phyloP scores from a whole-genome alignment of 768 basidiomycete species.

The Lentinus brumalis region DNA sequence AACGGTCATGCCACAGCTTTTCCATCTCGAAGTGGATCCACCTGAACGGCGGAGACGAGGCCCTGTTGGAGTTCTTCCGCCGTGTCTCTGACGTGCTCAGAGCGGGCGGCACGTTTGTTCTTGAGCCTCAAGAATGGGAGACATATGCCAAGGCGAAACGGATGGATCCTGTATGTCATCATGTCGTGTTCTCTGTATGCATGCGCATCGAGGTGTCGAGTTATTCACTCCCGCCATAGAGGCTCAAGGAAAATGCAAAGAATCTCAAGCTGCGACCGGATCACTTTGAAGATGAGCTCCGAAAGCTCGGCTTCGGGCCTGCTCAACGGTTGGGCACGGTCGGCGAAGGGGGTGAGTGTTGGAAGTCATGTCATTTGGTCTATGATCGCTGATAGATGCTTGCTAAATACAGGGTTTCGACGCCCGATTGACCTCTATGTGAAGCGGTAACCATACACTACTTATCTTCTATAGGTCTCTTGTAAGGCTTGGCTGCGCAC shows the following conservation, averaged over 20 bases:
- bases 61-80: constrained; percentile 65
- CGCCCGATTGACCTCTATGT: constrained; percentile 65
- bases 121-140: constrained; percentile 88
- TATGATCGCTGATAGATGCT: neutral
- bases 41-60: constrained; percentile 77
- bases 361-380: neutral
- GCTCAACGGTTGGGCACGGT: constrained; percentile 50
- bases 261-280: constrained; percentile 60
- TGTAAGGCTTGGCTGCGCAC: neutral
- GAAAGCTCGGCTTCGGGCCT: constrained; percentile 61
- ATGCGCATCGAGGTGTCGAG: neutral
- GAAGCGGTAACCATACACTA: constrained; percentile 35
- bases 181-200: neutral
- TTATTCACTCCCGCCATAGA: constrained; percentile 31
- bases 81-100: constrained; percentile 58
- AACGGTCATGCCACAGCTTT: constrained; percentile 48
- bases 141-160: constrained; percentile 79
- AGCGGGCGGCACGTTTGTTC: constrained; percentile 66
- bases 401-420: constrained; percentile 50
- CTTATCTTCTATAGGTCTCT: neutral
- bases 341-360: constrained; percentile 64
- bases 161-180: constrained; percentile 53
- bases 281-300: constrained; percentile 57
- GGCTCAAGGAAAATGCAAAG: constrained; percentile 61
- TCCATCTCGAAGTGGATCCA: constrained; percentile 95